These are phyloP conservation scores for Hypoxylon rubiginosum DNA, from an alignment of 2,329 filamentous ascomycete genomes.

Conservation along the genomic window DNA sequence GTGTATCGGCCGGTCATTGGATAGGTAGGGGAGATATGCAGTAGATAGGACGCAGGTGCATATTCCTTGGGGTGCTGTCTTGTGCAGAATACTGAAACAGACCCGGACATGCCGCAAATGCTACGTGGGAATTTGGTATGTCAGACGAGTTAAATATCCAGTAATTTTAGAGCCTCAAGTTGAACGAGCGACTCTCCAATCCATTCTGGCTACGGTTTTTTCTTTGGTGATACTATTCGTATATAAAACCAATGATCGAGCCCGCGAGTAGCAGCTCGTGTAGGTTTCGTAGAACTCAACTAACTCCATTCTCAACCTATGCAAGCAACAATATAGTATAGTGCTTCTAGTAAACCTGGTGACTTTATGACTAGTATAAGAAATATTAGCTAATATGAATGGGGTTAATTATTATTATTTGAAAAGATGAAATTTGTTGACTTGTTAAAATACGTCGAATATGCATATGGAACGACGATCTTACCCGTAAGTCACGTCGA, in stretches of 20 bases:
- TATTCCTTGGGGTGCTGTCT: conserved; percentile 23
- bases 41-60: conserved; percentile 25
- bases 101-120: conserved; percentile 15
- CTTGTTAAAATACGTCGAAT: not conserved
- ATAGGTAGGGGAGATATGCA: conserved; percentile 14
- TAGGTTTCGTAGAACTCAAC: not conserved
- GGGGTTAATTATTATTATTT: not conserved
- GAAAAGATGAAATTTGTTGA: conserved; percentile 11
- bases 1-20: conserved; percentile 19
- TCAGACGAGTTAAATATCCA: not conserved
- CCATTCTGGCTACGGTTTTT: not conserved
- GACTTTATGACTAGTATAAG: not conserved
- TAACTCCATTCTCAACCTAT: not conserved
- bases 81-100: conserved; percentile 12
- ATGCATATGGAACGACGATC: conserved; percentile 22
- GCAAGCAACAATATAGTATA: no score
- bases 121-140: conserved; percentile 9
- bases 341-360: not conserved
- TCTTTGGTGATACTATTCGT: conserved; percentile 15
- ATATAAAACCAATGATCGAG: conserved; percentile 21
- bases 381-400: not conserved
- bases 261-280: not conserved
- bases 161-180: conserved; percentile 1
- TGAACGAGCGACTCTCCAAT: conserved; percentile 1
- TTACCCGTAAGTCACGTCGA: conserved; percentile 23